These are phyloP conservation scores for Astrephomene gubernaculifera DNA, from an alignment of 139 green algal species.

Conservation along the genomic window DNA sequence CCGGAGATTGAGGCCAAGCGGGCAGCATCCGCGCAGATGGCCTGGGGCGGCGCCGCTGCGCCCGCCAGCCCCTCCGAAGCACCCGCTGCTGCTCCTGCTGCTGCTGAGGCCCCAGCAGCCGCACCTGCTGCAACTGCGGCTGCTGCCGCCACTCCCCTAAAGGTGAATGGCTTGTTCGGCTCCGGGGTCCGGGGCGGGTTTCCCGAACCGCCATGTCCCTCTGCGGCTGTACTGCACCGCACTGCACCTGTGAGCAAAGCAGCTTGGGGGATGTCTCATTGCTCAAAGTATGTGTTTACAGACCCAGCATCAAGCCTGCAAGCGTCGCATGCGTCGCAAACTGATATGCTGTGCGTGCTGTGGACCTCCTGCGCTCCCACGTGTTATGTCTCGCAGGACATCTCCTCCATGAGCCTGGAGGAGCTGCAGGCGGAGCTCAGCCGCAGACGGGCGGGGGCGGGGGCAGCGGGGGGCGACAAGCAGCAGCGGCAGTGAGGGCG, in stretches of 20 bases:
- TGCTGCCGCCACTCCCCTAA: background rate
- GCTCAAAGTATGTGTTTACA: too few species aligned
- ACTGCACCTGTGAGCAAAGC: too few species aligned
- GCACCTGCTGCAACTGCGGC: conserved; percentile 7
- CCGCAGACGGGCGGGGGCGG: conserved; percentile 48
- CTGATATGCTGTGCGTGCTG: too few species aligned
- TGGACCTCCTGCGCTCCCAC: too few species aligned
- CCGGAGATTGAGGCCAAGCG: conserved; percentile 88
- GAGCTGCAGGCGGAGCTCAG: conserved; percentile 86
- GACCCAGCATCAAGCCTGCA: too few species aligned
- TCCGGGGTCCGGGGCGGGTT: too few species aligned
- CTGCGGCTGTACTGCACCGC: too few species aligned
- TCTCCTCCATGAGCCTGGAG: conserved; percentile 72
- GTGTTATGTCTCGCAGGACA: conserved; percentile 28
- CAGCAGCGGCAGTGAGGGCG: background rate
- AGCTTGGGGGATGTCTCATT: too few species aligned
- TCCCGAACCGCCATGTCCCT: too few species aligned
- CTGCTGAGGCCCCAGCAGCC: background rate
- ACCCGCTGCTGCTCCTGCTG: conserved; percentile 1
- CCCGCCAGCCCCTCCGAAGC: background rate
- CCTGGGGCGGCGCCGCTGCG: conserved; percentile 74
- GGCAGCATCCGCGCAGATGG: conserved; percentile 74
- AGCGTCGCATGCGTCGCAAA: too few species aligned
- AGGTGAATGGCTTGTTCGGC: conserved; percentile 10
- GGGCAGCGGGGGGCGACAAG: background rate